Base-by-base conservation (phyloP, 176 grass and related monocot species). In the Cenchrus purpureus region DNA sequence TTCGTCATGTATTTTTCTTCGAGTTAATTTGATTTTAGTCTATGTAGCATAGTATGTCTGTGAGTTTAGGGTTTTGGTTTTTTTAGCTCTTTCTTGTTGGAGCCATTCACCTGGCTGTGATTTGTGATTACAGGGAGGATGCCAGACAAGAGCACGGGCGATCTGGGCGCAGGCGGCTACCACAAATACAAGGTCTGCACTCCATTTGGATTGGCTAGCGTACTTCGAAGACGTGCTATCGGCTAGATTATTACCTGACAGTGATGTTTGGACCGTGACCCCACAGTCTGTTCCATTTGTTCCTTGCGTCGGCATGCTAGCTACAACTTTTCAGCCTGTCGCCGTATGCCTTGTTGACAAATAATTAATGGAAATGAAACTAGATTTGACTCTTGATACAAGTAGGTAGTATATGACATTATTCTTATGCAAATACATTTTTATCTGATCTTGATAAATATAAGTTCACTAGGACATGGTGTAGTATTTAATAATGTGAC, bases 101-200 rank as follows among this genome's bases (percentile, higher is more conserved):
- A 28, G 48, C 22, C 28, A 29, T 42, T 77, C 1, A 40, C 9
- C 25, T 62, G 55, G 17, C 6, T 25, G 9, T 72, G 73, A 49
- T 13, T 40, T 25, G 9, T 72, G 73, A 49, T 13, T 40, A 42
- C 85, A 90, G 94, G 94, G 8, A 80, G 17, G 15, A 93, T 93
- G 91, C 81, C 87, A 19, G 94, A 97, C 69, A 91, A 91, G 60
- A 97, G 94, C 71, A 97, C 86, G 15, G 91, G 88, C 11, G 94
- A 97, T 52, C 60, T 87, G 42, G 91, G 63, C 12, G 80, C 91
- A 0, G 91, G 78, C 71, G 91, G 91, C 17, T 97, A 97, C 84
- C 94, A 97, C 86, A 97, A 78, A 81, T 97, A 97, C 73, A 97
- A 91, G 91, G 94, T 93, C 55, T 22, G 75, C 1, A 79, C 31